phyloP scores from a whole-genome alignment of 371 early-diverging fungal genomes.

The Lichtheimia ramosa region DNA sequence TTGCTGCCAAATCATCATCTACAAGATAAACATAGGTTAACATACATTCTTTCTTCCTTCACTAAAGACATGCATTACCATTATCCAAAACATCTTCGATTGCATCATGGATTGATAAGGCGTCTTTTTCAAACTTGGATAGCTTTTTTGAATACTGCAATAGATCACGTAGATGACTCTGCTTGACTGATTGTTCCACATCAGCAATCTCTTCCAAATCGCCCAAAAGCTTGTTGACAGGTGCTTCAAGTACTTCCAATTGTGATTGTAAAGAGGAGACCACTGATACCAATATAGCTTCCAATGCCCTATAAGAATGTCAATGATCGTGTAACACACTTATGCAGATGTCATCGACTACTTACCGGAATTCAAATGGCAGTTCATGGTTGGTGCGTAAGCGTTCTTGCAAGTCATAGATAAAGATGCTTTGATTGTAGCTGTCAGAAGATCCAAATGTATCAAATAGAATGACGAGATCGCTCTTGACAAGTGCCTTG shows the following conservation, averaged over 20 bases:
- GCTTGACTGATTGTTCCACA: constrained; percentile 77
- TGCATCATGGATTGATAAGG: constrained; percentile 73
- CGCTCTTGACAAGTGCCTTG: constrained; percentile 80
- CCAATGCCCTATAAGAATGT: constrained; percentile 61
- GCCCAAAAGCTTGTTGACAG: constrained; percentile 60
- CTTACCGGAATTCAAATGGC: constrained; percentile 75
- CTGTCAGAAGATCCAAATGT: constrained; percentile 65
- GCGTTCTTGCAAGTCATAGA: constrained; percentile 80
- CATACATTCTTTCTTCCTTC: background rate
- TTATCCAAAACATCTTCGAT: constrained; percentile 80
- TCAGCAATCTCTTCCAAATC: constrained; percentile 62
- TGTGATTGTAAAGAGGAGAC: constrained; percentile 72
- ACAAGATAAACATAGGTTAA: background rate
- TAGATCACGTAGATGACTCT: constrained; percentile 72
- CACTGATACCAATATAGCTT: constrained; percentile 79
- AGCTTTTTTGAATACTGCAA: constrained; percentile 75
- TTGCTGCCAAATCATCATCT: constrained; percentile 88
- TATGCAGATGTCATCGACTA: no score
- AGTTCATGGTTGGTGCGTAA: constrained; percentile 56
- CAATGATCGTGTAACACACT: background rate
- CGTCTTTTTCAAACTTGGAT: constrained; percentile 74
- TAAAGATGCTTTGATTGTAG: constrained; percentile 72
- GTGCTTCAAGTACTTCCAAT: constrained; percentile 61
- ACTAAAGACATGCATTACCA: constrained; percentile 34
- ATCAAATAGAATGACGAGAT: constrained; percentile 79